These are phyloP conservation scores for Didymella sp. DNA, from an alignment of 2,329 filamentous ascomycete species.

Conservation along the genomic window DNA sequence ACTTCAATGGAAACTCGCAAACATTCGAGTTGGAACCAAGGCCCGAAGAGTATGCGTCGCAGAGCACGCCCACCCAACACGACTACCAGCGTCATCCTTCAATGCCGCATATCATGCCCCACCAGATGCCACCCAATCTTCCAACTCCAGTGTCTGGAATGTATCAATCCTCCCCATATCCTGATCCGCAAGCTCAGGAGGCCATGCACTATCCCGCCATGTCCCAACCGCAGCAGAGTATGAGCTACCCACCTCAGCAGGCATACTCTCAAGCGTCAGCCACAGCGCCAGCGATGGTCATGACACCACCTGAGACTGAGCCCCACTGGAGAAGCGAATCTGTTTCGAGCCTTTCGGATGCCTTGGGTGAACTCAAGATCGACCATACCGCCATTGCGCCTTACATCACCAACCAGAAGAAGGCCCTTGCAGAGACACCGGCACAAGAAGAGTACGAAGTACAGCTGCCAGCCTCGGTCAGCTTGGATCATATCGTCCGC, in stretches of 20 bases:
- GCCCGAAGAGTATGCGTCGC: slow-evolving; percentile 49
- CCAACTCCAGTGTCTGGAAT: slow-evolving; percentile 42
- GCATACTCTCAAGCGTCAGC: slow-evolving; percentile 43
- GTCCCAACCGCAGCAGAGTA: slow-evolving; percentile 44
- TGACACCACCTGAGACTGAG: slow-evolving; percentile 60
- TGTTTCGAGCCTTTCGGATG: slow-evolving; percentile 74
- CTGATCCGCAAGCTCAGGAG: slow-evolving; percentile 44
- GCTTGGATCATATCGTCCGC: slow-evolving; percentile 77
- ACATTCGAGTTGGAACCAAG: slow-evolving; percentile 52
- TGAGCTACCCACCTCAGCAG: slow-evolving; percentile 45
- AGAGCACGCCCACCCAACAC: slow-evolving; percentile 49
- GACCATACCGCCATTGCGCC: slow-evolving; percentile 86
- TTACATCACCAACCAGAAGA: slow-evolving; percentile 75
- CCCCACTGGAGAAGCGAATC: slow-evolving; percentile 47
- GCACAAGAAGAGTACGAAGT: slow-evolving; percentile 76
- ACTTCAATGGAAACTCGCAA: slow-evolving; percentile 51
- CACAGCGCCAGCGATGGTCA: slow-evolving; percentile 35
- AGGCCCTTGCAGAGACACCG: slow-evolving; percentile 64
- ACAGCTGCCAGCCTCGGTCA: slow-evolving; percentile 70
- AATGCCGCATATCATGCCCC: slow-evolving; percentile 40
- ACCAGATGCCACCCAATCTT: slow-evolving; percentile 40
- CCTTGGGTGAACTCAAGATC: slow-evolving; percentile 85
- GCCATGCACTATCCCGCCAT: slow-evolving; percentile 48
- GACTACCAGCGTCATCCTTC: slow-evolving; percentile 49
- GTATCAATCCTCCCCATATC: slow-evolving; percentile 48